A percentile compares a stretch with the other conserved stretches of the same genome.
Evolutionary conservation across 23 red algal genomes (phyloP).

Genomic region (Agarophyton chilense): DNA sequence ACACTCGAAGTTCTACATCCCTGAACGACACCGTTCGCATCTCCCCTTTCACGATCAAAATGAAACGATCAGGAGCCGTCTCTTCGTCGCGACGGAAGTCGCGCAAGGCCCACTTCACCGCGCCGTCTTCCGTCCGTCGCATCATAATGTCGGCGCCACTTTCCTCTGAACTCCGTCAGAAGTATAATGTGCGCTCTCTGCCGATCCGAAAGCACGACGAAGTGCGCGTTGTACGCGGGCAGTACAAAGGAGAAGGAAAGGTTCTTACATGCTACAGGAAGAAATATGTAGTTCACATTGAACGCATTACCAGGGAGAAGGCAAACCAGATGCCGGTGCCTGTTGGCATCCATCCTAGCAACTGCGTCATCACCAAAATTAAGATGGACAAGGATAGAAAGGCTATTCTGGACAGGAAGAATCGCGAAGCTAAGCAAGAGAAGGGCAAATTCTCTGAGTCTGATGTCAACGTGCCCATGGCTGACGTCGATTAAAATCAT

Average conservation of each 20-base stretch:
- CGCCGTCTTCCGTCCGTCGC: constrained; percentile 83
- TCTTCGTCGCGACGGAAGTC: constrained; percentile 95
- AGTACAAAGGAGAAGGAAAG: constrained; percentile 94
- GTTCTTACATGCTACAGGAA: constrained; percentile 91
- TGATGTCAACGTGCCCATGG: constrained; percentile 86
- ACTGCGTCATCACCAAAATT: constrained; percentile 92
- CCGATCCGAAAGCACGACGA: constrained; percentile 97
- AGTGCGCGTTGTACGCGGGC: constrained; percentile 86
- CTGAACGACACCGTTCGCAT: not conserved
- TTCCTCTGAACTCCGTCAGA: constrained; percentile 84
- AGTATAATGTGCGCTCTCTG: constrained; percentile 95
- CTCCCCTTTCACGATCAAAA: constrained; percentile 6
- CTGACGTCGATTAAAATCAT: constrained; percentile 82
- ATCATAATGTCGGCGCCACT: constrained; percentile 94
- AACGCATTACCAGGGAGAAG: constrained; percentile 84
- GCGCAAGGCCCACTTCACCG: constrained; percentile 95
- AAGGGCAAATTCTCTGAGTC: constrained; percentile 93
- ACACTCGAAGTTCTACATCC: too few relatives aligned
- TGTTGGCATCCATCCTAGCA: constrained; percentile 95
- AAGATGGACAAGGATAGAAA: constrained; percentile 91
- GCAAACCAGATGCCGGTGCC: constrained; percentile 81
- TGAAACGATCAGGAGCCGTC: constrained; percentile 89
- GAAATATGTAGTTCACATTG: constrained; percentile 92
- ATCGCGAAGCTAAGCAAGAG: constrained; percentile 71
- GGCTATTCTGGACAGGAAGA: constrained; percentile 93